phyloP scores from a whole-genome alignment of 2,329 filamentous ascomycete species.

The Zymoseptoria ardabiliae region DNA sequence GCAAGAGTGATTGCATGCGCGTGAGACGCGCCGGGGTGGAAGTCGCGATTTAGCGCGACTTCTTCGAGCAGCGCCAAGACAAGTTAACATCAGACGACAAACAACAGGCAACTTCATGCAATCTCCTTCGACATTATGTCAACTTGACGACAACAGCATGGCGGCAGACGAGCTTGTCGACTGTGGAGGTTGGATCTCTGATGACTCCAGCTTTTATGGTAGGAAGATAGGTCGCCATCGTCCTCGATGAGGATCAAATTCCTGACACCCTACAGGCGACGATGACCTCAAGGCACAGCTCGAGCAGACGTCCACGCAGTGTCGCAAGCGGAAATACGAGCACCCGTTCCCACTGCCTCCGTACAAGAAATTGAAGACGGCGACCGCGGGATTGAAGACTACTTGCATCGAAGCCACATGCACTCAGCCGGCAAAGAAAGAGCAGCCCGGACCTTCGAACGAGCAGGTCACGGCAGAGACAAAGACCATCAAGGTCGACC shows the following conservation, averaged over 20 bases:
- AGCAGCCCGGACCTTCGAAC: not conserved
- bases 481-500: conserved; percentile 45
- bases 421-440: not conserved
- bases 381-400: not conserved
- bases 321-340: conserved; percentile 6
- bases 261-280: conserved; percentile 7
- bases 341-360: not conserved
- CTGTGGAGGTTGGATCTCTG: conserved; percentile 22
- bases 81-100: not conserved
- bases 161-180: conserved; percentile 1
- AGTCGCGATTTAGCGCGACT: not conserved
- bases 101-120: not conserved
- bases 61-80: not conserved
- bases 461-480: conserved; percentile 7
- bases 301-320: conserved; percentile 2
- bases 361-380: conserved; percentile 3
- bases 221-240: conserved; percentile 2
- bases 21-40: not conserved
- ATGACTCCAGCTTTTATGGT: conserved; percentile 43
- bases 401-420: not conserved
- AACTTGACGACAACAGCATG: not conserved
- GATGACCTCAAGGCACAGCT: conserved; percentile 1
- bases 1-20: not conserved
- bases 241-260: not conserved
- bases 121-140: not conserved